phyloP scores from a whole-genome alignment of 768 basidiomycete species.

The Hygrophorus russula region DNA sequence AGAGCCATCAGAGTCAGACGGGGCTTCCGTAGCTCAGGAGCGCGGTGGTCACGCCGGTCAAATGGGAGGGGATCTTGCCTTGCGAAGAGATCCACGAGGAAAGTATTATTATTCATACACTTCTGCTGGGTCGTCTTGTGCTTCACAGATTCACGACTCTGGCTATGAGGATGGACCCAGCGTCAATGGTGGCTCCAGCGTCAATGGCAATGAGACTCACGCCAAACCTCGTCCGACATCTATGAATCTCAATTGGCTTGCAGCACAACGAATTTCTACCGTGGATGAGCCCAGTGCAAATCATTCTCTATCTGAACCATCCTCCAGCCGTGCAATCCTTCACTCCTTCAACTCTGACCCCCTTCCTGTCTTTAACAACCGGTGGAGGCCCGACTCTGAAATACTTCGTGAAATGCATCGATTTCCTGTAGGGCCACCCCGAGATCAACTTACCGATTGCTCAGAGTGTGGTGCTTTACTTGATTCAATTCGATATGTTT shows the following conservation, averaged over 20 bases:
- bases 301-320: constrained; percentile 7
- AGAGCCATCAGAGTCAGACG: constrained; percentile 48
- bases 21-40: constrained; percentile 29
- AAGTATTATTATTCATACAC: constrained; percentile 72
- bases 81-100: constrained; percentile 57
- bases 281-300: not conserved
- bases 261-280: constrained; percentile 32
- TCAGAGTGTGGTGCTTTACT: constrained; percentile 69
- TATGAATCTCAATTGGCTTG: constrained; percentile 57
- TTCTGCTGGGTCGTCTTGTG: constrained; percentile 32
- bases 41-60: constrained; percentile 21
- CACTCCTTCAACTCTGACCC: constrained; percentile 20
- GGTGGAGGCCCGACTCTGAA: constrained; percentile 18
- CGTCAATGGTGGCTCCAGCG: constrained; percentile 9
- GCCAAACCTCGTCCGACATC: constrained; percentile 46
- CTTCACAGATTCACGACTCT: constrained; percentile 41
- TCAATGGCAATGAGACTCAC: not conserved
- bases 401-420: constrained; percentile 42
- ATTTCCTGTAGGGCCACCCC: constrained; percentile 34
- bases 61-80: constrained; percentile 45
- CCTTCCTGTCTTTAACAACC: constrained; percentile 13
- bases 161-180: constrained; percentile 37
- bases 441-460: constrained; percentile 64
- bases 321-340: constrained; percentile 15
- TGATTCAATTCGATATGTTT: constrained; percentile 83